Evolutionary conservation across 2,329 filamentous ascomycete genomes (phyloP), one percentile per base, ranked within the genome.

Genomic region (Dichotomopilus funicola): DNA sequence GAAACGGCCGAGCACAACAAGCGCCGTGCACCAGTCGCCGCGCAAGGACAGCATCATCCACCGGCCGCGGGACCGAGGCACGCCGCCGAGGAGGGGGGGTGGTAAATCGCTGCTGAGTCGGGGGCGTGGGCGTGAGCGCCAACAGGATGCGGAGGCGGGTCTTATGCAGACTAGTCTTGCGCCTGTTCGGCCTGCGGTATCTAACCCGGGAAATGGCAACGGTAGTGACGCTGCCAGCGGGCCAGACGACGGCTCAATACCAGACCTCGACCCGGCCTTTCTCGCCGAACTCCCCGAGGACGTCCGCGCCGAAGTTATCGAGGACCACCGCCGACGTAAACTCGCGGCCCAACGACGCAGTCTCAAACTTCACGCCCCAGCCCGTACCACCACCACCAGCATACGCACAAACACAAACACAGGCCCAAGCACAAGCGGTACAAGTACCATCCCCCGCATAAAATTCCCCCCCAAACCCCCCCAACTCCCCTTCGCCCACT

Each of bases 201-300:
- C 19, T 27, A 27, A 27, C 12, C 19, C 35, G 5, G 35, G 4
- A 35, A 42, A 31, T 7, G 13, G 6, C 34, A n/a, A 11, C 4
- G 7, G 7, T 4, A 11, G 2, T 38, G 12, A 8, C 2, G 4
- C 8, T 8, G 8, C 37, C 37, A 38, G 37, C 37, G 37, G 37
- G 8, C 37, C 12, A 12, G 37, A 38, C 37, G 66, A 67, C 3
- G 68, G 72, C 3, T 61, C 54, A 3, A 59, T 62, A 0, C 59
- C 56, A 11, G 62, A 80, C 43, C 70, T 89, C 3, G 86, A 89
- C 56, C 75, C 81, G 0, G 83, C 85, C 0, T 91, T 96, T 65
- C 82, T 97, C 2, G 83, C 86, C 1, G 90, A 91, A 12, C 75
- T 97, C 0, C 92, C 92, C 0, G 85, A 88, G 61, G 89, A 95